Evolutionary conservation across 352 stramenopile species (phyloP), one percentile per base, ranked within the genome.

Genomic region (Blastocystis sp.): DNA sequence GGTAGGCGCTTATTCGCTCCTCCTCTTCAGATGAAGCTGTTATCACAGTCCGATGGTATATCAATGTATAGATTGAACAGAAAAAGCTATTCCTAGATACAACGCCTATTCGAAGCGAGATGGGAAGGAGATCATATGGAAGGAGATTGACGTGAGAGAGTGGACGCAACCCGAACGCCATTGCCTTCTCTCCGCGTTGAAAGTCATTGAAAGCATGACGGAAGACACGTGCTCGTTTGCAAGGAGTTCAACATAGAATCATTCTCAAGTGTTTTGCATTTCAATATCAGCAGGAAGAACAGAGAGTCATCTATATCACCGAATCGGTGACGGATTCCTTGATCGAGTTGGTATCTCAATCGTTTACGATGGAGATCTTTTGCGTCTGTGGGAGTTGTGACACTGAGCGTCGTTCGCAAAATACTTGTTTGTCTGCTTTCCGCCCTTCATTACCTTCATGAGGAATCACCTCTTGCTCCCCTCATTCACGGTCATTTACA

Each of bases 401-500:
- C 54, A 16, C 16, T 81, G 21, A 46, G 36, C 29, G 69, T 81
- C n/a, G 21, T 81, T 24, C 69, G 69, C 27, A 81, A 81, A 46
- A 63, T 40, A 44, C 27, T 64, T 16, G 21, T 29, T 0, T 65
- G 69, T 65, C 29, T 81, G 14, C 48, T 81, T 3, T 44, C 11
- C 18, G 69, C 69, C 29, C 32, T 81, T 4, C 9, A 27, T 51
- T 81, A 64, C 40, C 69, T 81, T 3, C 69, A 81, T 51, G 34
- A 81, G 4, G 48, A 81, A 38, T 29, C 69, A 4, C 27, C 46
- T 18, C 48, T 64, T 11, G 29, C 69, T 27, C 69, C 69, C 24
- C 46, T 81, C 14, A 65, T 81, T 64, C 69, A 81, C 27, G 69
- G 69, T 64, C 69, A 81, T 29, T 64, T 81, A 8, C 69, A 81